These are phyloP conservation scores for Scheffersomyces ergatensis DNA, from an alignment of 805 yeast species.

Conservation along the genomic window DNA sequence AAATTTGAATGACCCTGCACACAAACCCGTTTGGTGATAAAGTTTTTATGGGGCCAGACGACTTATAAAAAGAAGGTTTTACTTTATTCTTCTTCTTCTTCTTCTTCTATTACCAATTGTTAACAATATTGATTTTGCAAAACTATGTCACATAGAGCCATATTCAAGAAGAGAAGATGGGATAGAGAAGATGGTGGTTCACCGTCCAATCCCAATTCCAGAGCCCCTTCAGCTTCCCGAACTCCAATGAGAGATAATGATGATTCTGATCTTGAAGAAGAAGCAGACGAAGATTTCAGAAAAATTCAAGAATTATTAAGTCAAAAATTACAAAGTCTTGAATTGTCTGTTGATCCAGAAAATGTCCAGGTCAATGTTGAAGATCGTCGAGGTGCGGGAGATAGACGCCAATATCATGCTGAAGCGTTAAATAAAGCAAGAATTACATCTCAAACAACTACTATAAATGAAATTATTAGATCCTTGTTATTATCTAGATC, in stretches of 20 bases:
- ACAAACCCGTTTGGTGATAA: too few relatives aligned
- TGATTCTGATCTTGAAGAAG: constrained; percentile 32
- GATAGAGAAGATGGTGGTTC: constrained; percentile 12
- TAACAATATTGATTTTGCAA: too few relatives aligned
- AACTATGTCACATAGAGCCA: constrained; percentile 7
- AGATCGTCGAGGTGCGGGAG: constrained; percentile 9
- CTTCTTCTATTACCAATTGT: too few relatives aligned
- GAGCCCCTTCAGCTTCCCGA: constrained; percentile 30
- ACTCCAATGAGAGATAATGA: constrained; percentile 23
- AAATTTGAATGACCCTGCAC: too few relatives aligned
- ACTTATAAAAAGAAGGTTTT: too few relatives aligned
- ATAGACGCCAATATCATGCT: constrained; percentile 15
- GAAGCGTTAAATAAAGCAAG: constrained; percentile 29
- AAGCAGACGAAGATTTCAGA: constrained; percentile 30
- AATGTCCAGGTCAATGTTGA: constrained; percentile 8
- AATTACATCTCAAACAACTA: constrained; percentile 32
- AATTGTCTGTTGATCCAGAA: constrained; percentile 14
- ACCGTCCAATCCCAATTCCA: constrained; percentile 27
- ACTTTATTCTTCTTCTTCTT: too few relatives aligned
- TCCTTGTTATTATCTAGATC: constrained; percentile 41
- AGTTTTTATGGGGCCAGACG: too few relatives aligned
- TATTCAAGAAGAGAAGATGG: constrained; percentile 7
- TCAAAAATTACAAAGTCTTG: constrained; percentile 28
- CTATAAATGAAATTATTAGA: constrained; percentile 44
- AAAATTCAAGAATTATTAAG: constrained; percentile 34